Percentiles rank a stretch among this genome's conserved stretches.
phyloP scores from a whole-genome alignment of 495 filamentous ascomycete species.

The Penicillium robsamsonii region DNA sequence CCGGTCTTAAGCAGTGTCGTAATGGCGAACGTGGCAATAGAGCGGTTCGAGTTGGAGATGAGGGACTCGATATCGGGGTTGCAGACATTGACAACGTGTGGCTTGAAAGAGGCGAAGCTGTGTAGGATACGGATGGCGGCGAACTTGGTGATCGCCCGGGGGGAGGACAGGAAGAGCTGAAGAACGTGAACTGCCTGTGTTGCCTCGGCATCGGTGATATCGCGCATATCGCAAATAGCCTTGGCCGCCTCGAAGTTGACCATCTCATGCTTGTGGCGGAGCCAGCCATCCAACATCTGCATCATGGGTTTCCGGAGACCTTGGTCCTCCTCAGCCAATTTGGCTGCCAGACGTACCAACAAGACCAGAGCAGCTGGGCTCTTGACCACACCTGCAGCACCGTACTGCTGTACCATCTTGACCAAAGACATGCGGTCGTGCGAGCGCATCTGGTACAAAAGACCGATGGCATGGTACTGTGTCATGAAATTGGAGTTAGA shows the following conservation, averaged over 20 bases:
- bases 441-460: constrained; percentile 96
- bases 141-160: constrained; percentile 95
- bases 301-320: constrained; percentile 91
- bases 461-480: constrained; percentile 97
- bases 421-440: constrained; percentile 97
- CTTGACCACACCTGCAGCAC: constrained; percentile 85
- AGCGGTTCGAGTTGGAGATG: constrained; percentile 94
- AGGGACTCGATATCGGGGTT: constrained; percentile 95
- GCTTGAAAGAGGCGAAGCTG: constrained; percentile 92
- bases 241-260: constrained; percentile 99
- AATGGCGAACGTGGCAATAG: constrained; percentile 97
- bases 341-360: constrained; percentile 88
- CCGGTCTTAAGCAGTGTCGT: constrained; percentile 97
- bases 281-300: constrained; percentile 90
- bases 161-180: constrained; percentile 95
- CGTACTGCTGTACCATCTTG: constrained; percentile 99
- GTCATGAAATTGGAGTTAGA: constrained; percentile 85
- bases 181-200: constrained; percentile 91
- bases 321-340: constrained; percentile 89
- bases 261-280: constrained; percentile 99
- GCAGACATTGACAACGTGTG: constrained; percentile 85
- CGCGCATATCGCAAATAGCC: constrained; percentile 90
- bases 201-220: constrained; percentile 89
- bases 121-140: constrained; percentile 96
- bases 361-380: constrained; percentile 90